Conservation (phyloP, 1,139 yeast genomes). For the Taphrina flavorubra region DNA sequence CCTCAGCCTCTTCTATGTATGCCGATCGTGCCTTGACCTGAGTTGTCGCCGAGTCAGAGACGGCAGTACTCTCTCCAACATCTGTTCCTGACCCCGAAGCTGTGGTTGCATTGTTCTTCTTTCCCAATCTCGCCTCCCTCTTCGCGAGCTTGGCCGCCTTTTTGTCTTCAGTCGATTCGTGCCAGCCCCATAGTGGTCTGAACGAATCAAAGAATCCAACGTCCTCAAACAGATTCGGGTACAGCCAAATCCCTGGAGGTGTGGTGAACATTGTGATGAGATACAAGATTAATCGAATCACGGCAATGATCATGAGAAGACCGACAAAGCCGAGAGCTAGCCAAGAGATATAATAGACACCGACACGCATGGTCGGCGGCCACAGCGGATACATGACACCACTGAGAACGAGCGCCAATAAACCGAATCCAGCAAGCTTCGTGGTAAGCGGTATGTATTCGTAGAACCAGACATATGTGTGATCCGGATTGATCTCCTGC, state of each 20-base stretch:
- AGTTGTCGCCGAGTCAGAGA: not conserved
- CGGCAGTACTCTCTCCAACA: constrained; percentile 11
- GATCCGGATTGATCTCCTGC: constrained; percentile 76
- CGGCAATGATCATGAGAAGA: constrained; percentile 75
- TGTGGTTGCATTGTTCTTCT: constrained; percentile 5
- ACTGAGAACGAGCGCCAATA: constrained; percentile 71
- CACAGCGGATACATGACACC: constrained; percentile 92
- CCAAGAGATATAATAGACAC: constrained; percentile 90
- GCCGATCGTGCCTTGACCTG: constrained; percentile 25
- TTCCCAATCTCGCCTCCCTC: constrained; percentile 21
- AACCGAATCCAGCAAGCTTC: constrained; percentile 65
- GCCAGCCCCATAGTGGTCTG: constrained; percentile 87
- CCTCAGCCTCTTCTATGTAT: constrained; percentile 41
- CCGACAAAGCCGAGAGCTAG: constrained; percentile 75
- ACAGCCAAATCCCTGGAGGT: constrained; percentile 85
- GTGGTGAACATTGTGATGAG: constrained; percentile 63
- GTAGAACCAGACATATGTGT: constrained; percentile 85
- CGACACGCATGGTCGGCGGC: constrained; percentile 88
- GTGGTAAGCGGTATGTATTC: constrained; percentile 70
- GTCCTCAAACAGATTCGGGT: constrained; percentile 94
- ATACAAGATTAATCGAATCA: constrained; percentile 76
- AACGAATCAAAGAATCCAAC: constrained; percentile 94
- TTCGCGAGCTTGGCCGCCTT: constrained; percentile 35
- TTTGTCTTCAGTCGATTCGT: constrained; percentile 52
- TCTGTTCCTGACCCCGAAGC: constrained; percentile 12